Percentiles rank a stretch among this genome's conserved stretches.
Evolutionary conservation across 106 monocot species (phyloP).

Genomic region (Hemerocallis citrina): DNA sequence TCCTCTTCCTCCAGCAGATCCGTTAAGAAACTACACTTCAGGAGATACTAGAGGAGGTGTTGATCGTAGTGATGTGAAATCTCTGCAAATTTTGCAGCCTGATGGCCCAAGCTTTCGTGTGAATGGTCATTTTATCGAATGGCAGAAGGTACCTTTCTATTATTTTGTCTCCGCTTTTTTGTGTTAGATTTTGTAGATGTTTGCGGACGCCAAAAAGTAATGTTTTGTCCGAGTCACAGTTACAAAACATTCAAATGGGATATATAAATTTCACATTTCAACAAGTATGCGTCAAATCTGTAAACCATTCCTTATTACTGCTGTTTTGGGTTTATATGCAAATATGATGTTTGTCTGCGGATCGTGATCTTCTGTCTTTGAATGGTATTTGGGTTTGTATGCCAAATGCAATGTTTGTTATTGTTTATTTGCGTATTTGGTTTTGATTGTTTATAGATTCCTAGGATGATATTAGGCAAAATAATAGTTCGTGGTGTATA

Average conservation of each 20-base stretch:
- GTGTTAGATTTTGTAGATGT: neutral
- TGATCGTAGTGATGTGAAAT: slow-evolving; percentile 92
- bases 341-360: neutral
- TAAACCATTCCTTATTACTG: neutral
- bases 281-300: no score
- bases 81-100: slow-evolving; percentile 83
- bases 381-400: neutral
- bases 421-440: neutral
- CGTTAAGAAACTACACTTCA: slow-evolving; percentile 86
- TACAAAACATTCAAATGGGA: neutral
- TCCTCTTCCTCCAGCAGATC: slow-evolving; percentile 91
- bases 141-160: slow-evolving; percentile 99
- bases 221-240: no score
- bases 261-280: neutral
- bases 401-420: neutral
- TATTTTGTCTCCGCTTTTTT: neutral
- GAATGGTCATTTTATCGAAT: slow-evolving; percentile 82
- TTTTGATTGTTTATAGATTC: no score
- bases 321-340: neutral
- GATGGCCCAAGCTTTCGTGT: slow-evolving; percentile 98
- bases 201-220: neutral
- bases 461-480: no score
- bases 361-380: neutral
- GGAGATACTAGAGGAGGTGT: slow-evolving; percentile 96
- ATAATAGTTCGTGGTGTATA: no score